Base-by-base conservation (phyloP, 176 grass and related monocot species). In the Oryza meyeriana region DNA sequence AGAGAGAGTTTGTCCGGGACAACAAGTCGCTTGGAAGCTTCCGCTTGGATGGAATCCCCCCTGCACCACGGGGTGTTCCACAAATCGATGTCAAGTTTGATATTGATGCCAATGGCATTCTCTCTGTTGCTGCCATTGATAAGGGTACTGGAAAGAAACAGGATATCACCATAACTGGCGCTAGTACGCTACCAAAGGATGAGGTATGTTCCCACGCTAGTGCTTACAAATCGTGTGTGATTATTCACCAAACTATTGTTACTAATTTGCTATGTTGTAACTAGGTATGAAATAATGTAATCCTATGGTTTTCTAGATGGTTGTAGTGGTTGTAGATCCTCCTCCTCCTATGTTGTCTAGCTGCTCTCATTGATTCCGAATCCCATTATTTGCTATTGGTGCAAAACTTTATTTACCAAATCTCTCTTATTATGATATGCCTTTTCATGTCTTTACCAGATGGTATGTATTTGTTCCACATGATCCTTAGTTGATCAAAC, bases 31-130 rank as follows among this genome's bases (percentile, higher is more conserved):
- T 98, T 79, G 96, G 96, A 85, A 98, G 93, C 42, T 98, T 98
- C 88, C 86, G 87, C 64, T 85, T 98, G 75, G 96, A 99, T 79
- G 96, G 96, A 30, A 99, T 99, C 8, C 96, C 93, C 64, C 96
- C 96, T 44, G 96, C 96, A 29, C 96, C 88, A 74, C 88, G 93
- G n/a, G 96, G 96, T 5, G 91, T 99, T 34, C 96, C 96, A 61
- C 96, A 99, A 79, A 95, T 99, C 48, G 96, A 99, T 79, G 96
- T 99, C 44, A 99, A 99, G 87, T 99, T 99, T 79, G 96, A 99
- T 78, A 99, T 99, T 64, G 96, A 99, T 91, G 96, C 96, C 74
- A 99, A 99, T 77, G 96, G 96, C 66, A 99, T 99, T 76, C 92
- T 99, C 32, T 99, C 96, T 35, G 96, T 99, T 74, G 79, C 96